A percentile compares a stretch with the other conserved stretches of the same genome.
Conservation (phyloP, 23 red algal species). For the Gracilariopsis chorda region DNA sequence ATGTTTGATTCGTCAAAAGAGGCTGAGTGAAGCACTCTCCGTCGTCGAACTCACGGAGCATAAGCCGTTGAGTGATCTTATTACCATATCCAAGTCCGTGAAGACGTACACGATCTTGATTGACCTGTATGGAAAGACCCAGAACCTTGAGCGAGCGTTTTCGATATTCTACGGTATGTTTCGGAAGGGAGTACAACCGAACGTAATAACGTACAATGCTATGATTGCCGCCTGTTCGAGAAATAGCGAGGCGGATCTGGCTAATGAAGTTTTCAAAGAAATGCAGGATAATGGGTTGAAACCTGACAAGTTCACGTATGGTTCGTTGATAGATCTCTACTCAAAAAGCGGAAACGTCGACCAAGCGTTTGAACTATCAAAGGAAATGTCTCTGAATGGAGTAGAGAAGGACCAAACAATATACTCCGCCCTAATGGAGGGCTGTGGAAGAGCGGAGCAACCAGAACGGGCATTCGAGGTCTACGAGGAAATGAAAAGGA, state of each 20-base stretch:
- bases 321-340: constrained; percentile 61
- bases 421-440: constrained; percentile 88
- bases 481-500: constrained; percentile 64
- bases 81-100: constrained; percentile 16
- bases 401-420: constrained; percentile 74
- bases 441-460: constrained; percentile 55
- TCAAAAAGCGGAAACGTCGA: constrained; percentile 55
- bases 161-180: constrained; percentile 29
- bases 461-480: constrained; percentile 31
- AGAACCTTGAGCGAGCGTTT: constrained; percentile 45
- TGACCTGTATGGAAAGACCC: constrained; percentile 62
- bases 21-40: constrained; percentile 8
- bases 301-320: constrained; percentile 73
- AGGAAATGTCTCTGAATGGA: constrained; percentile 51
- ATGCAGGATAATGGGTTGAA: constrained; percentile 48
- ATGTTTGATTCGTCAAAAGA: background rate
- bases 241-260: constrained; percentile 34
- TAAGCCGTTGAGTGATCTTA: background rate
- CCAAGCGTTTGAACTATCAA: constrained; percentile 65
- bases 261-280: constrained; percentile 51
- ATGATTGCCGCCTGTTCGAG: constrained; percentile 73
- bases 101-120: constrained; percentile 69
- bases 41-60: constrained; percentile 21
- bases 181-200: constrained; percentile 12
- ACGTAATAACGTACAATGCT: constrained; percentile 70